Evolutionary conservation across 169 alveolate species (phyloP), one percentile per base, ranked within the genome.

Genomic region (Babesia divergens): DNA sequence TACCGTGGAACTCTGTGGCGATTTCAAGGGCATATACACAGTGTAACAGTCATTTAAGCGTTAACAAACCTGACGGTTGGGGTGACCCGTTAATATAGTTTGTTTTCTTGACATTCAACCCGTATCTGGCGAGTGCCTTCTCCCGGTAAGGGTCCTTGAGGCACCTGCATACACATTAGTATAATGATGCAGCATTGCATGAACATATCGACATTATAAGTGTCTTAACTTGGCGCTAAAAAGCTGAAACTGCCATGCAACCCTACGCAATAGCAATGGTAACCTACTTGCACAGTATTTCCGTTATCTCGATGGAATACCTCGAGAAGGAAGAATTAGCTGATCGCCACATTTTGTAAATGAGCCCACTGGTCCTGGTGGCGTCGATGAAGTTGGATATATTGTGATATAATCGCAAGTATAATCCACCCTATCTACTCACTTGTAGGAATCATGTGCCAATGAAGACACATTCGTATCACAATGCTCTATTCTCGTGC

Each of bases 291-390:
- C 93, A 84, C 43, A 89, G 88, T 26, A 89, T 68, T 65, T 89
- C 86, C 6, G 93, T 90, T 87, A 89, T 70, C 31, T 89, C 93
- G 35, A 88, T 71, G 66, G 91, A 83, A 75, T 89, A 89, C 56
- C 90, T 72, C 62, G 90, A 76, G 49, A 76, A 89, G 20, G 93
- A 79, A 46, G 85, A 85, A 52, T 84, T 84, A 6, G 90, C 91
- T 24, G 90, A 87, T 42, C 90, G 69, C 93, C 93, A 89, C 93
- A 89, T 89, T 66, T 55, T 58, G 34, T 50, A 46, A 31, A 50
- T 24, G 0, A 44, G 18, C 28, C 34, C 9, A 11, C 7, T 47
- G 6, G 22, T n/a, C 55, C 55, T 13, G 55, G 22, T 18, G 16
- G n/a, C n/a, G 47, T 18, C 56, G 35, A 60, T 42, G 16, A 42